Percentiles rank a stretch among this genome's conserved stretches.
Conservation (phyloP, 805 yeast genomes). For the Ogataea nonfermentans region DNA sequence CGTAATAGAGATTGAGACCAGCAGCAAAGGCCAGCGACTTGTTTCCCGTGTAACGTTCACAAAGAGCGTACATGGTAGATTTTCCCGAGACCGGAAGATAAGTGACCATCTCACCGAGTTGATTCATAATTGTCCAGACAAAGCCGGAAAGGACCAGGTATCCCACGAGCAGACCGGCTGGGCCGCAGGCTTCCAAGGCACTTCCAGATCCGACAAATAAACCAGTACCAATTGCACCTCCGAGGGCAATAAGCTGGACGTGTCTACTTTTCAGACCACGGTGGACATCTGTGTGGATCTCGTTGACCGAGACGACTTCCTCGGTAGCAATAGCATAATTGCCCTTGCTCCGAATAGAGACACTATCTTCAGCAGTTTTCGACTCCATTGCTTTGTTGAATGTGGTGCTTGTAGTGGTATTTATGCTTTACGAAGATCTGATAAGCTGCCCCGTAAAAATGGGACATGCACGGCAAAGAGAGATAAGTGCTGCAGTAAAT, state of each 20-base stretch:
- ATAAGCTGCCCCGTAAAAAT: not conserved
- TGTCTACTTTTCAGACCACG: conserved; percentile 46
- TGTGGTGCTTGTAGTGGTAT: not conserved
- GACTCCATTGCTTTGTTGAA: not conserved
- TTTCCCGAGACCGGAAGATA: conserved; percentile 62
- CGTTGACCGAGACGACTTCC: conserved; percentile 5
- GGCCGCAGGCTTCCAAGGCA: conserved; percentile 33
- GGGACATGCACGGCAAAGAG: not conserved
- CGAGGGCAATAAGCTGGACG: conserved; percentile 64
- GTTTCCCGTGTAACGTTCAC: conserved; percentile 38
- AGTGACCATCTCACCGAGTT: conserved; percentile 67
- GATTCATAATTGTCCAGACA: conserved; percentile 63
- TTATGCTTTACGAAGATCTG: not conserved
- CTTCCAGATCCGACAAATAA: conserved; percentile 48
- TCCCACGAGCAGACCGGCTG: conserved; percentile 52
- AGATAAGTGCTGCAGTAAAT: too few relatives aligned
- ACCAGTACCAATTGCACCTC: conserved; percentile 70
- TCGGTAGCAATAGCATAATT: conserved; percentile 1
- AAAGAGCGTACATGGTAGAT: conserved; percentile 55
- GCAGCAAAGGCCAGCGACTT: conserved; percentile 59
- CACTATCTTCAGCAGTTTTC: not conserved
- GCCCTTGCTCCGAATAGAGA: conserved; percentile 1
- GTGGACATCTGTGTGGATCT: conserved; percentile 25
- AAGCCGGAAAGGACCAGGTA: conserved; percentile 62
- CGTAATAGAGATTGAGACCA: conserved; percentile 47